A percentile compares a stretch with the other conserved stretches of the same genome.
Conservation (phyloP, 768 basidiomycete genomes). For the Leccinum subgranulosum region DNA sequence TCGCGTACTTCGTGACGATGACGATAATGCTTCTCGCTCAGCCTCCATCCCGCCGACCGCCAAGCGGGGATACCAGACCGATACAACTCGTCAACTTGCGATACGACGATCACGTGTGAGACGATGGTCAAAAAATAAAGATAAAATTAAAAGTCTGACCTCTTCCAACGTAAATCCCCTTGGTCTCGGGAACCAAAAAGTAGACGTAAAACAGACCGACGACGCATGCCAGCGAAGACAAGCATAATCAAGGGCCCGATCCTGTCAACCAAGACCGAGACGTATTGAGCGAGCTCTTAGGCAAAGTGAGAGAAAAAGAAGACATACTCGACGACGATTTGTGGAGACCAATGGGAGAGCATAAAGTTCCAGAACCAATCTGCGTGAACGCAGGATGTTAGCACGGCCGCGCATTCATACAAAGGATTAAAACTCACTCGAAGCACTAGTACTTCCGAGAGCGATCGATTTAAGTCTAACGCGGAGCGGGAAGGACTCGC, state of each 20-base stretch:
- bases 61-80: slow-evolving; percentile 65
- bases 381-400: slow-evolving; percentile 5
- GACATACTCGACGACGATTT: slow-evolving; percentile 53
- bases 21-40: slow-evolving; percentile 40
- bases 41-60: slow-evolving; percentile 59
- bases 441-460: slow-evolving; percentile 62
- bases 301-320: too few relatives aligned
- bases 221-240: slow-evolving; percentile 72
- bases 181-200: slow-evolving; percentile 78
- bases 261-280: slow-evolving; percentile 24
- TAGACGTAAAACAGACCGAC: slow-evolving; percentile 73
- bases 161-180: slow-evolving; percentile 71
- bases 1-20: slow-evolving; percentile 18
- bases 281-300: neutral
- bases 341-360: slow-evolving; percentile 67
- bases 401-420: slow-evolving; percentile 5
- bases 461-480: slow-evolving; percentile 78
- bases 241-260: slow-evolving; percentile 74
- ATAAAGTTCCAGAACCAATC: slow-evolving; percentile 78
- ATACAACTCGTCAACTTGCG: slow-evolving; percentile 71
- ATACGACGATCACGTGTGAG: neutral
- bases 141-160: slow-evolving; percentile 29
- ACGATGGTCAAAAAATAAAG: neutral
- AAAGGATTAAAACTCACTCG: slow-evolving; percentile 32
- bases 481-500: slow-evolving; percentile 79